Evolutionary conservation across 257 asterid genomes (phyloP).

Genomic region (Nicotiana obtusifolia): DNA sequence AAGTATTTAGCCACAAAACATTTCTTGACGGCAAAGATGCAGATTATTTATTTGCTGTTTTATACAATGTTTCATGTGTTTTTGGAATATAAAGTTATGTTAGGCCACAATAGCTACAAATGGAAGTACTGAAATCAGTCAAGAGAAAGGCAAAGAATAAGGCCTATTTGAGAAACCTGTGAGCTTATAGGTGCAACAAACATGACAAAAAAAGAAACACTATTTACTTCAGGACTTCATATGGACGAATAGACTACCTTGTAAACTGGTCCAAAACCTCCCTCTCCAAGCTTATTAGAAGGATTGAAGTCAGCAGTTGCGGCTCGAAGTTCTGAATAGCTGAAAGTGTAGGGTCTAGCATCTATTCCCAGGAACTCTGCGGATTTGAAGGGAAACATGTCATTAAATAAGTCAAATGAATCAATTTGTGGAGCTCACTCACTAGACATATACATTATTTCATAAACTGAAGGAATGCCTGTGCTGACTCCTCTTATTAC

Average conservation of each 20-base stretch:
- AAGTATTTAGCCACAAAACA: not conserved
- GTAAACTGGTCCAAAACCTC: slow-evolving; percentile 91
- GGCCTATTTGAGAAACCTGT: not conserved
- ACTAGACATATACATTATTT: not conserved
- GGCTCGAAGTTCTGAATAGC: slow-evolving; percentile 58
- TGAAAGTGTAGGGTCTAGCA: slow-evolving; percentile 66
- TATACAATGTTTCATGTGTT: not conserved
- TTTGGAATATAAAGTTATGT: not conserved
- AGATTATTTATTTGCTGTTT: not conserved
- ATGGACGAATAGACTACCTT: slow-evolving; percentile 36
- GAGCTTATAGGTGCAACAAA: not conserved
- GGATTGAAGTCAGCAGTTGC: slow-evolving; percentile 66
- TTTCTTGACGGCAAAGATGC: not conserved
- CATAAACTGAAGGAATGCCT: not conserved
- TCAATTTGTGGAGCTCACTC: not conserved
- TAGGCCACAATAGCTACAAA: not conserved
- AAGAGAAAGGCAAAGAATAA: not conserved
- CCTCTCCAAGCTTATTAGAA: slow-evolving; percentile 81
- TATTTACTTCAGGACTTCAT: not conserved
- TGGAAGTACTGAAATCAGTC: not conserved
- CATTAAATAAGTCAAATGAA: not conserved
- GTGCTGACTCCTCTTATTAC: not conserved
- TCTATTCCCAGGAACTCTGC: slow-evolving; percentile 70
- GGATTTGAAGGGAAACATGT: slow-evolving; percentile 4
- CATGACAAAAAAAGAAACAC: not conserved